Evolutionary conservation across 2,329 filamentous ascomycete genomes (phyloP), one percentile per base, ranked within the genome.

Genomic region (Cytospora schulzeri): DNA sequence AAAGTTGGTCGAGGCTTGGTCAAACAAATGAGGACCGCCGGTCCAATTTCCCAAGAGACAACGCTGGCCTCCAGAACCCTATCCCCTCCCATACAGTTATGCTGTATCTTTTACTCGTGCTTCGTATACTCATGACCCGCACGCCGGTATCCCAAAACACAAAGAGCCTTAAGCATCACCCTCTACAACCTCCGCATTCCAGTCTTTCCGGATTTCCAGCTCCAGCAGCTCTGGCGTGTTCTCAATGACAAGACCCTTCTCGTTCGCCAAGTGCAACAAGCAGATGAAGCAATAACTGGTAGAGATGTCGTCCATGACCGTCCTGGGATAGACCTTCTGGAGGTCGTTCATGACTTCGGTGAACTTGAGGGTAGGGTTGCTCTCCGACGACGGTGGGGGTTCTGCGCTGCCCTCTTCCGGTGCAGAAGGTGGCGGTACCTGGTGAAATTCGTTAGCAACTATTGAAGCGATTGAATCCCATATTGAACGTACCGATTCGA

Each of bases 281-380:
- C 91, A 96, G 73, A 99, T 99, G 78, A 98, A 99, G 75, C 95
- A 96, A 77, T 80, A 90, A 68, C 86, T 96, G 0, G 95, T 99
- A 41, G 93, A 97, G 72, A 99, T 98, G 76, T 99, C 95, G 66
- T 90, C 88, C 87, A 99, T 91, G 66, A 88, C 87, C 70, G 91
- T 84, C 75, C 91, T 91, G 14, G 93, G 89, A 73, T 99, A 99
- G 9, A 97, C 92, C 5, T 83, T 78, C 74, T 96, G 91, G 55
- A 99, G 80, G 67, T 89, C 89, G 74, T 96, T 96, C 88, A 99
- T 96, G 66, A 99, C 88, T 24, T 90, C 82, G 0, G 93, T 98
- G 77, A 99, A 99, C 71, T 90, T 93, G 69, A 97, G 83, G 4
- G 77, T 79, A 12, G 77, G 82, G 76, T 85, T 83, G 41, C 82